A percentile compares a stretch with the other conserved stretches of the same genome.
phyloP scores from a whole-genome alignment of 192 early-diverging fungal genomes.

The Coemansia javaensis region DNA sequence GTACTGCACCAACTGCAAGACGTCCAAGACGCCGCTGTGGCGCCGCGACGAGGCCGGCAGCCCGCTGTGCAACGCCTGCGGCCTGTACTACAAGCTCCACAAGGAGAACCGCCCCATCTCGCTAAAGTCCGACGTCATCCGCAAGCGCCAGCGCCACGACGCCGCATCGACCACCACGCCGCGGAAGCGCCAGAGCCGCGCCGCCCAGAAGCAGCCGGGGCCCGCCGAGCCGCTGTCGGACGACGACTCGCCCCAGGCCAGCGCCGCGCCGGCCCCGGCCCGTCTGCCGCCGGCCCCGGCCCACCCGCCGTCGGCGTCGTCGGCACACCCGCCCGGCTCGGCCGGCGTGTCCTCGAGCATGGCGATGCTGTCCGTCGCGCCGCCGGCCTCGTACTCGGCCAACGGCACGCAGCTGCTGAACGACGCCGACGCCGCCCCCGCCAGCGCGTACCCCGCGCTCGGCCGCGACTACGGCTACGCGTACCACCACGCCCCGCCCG shows the following conservation, averaged over 20 bases:
- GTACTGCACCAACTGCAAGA: constrained; percentile 75
- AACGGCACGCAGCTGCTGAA: constrained; percentile 48
- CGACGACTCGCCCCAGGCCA: no score
- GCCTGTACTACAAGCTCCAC: constrained; percentile 93
- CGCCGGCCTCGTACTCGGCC: constrained; percentile 43
- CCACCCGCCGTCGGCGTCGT: no score
- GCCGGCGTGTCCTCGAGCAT: no score
- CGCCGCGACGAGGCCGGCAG: constrained; percentile 81
- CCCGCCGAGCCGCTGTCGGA: constrained; percentile 2
- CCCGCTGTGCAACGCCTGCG: constrained; percentile 98
- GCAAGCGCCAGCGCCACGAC: constrained; percentile 82
- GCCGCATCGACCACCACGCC: constrained; percentile 3
- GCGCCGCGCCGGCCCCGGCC: no score
- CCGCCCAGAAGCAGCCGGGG: constrained; percentile 7
- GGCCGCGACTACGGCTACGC: constrained; percentile 1
- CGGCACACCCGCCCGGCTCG: no score
- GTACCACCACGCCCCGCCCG: neutral
- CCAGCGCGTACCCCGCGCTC: neutral
- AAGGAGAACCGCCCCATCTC: constrained; percentile 81
- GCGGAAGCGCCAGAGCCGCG: constrained; percentile 29
- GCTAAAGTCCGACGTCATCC: constrained; percentile 92
- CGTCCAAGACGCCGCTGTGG: constrained; percentile 92
- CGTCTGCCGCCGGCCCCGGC: no score
- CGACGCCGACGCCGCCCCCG: constrained; percentile 11
- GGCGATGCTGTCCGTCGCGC: no score